Evolutionary conservation across 495 filamentous ascomycete species (phyloP).

Genomic region (Xylaria venustula): DNA sequence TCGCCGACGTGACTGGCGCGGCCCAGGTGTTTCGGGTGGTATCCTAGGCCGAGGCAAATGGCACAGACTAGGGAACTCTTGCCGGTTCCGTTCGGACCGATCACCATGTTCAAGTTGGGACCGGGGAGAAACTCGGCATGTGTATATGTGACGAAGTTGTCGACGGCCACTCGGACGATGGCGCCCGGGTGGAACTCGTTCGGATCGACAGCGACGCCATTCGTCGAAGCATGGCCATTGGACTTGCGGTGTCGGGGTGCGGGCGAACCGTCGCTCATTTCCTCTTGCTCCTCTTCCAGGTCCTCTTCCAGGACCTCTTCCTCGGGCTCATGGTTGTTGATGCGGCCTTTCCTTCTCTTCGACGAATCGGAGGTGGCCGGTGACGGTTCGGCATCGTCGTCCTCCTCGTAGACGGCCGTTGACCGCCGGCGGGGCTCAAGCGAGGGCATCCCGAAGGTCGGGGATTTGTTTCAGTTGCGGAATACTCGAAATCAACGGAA

Average conservation of each 20-base stretch:
- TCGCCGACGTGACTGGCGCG: slow-evolving; percentile 81
- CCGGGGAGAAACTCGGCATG: slow-evolving; percentile 85
- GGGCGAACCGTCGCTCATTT: slow-evolving; percentile 4
- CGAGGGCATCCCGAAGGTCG: slow-evolving; percentile 18
- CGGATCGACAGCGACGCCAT: slow-evolving; percentile 6
- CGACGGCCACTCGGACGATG: slow-evolving; percentile 81
- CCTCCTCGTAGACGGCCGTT: slow-evolving; percentile 35
- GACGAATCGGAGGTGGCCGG: slow-evolving; percentile 19
- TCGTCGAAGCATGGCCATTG: slow-evolving; percentile 14
- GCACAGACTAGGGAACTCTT: slow-evolving; percentile 98
- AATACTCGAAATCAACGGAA: not conserved
- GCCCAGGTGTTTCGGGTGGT: slow-evolving; percentile 77
- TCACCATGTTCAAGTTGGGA: slow-evolving; percentile 96
- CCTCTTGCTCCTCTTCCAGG: slow-evolving; percentile 1
- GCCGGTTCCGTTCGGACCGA: slow-evolving; percentile 95
- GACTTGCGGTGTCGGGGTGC: not conserved
- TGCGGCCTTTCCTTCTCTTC: slow-evolving; percentile 21
- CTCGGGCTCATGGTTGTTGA: slow-evolving; percentile 9
- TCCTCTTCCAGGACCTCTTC: slow-evolving; percentile 5
- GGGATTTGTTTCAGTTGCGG: not conserved
- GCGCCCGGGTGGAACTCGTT: slow-evolving; percentile 70
- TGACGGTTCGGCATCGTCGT: slow-evolving; percentile 30
- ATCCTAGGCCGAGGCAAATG: slow-evolving; percentile 91
- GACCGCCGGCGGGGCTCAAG: slow-evolving; percentile 29
- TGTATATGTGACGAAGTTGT: slow-evolving; percentile 95